A percentile compares a stretch with the other conserved stretches of the same genome.
Conservation (phyloP, 352 stramenopile genomes). For the Phytophthora macrochlamydospora region DNA sequence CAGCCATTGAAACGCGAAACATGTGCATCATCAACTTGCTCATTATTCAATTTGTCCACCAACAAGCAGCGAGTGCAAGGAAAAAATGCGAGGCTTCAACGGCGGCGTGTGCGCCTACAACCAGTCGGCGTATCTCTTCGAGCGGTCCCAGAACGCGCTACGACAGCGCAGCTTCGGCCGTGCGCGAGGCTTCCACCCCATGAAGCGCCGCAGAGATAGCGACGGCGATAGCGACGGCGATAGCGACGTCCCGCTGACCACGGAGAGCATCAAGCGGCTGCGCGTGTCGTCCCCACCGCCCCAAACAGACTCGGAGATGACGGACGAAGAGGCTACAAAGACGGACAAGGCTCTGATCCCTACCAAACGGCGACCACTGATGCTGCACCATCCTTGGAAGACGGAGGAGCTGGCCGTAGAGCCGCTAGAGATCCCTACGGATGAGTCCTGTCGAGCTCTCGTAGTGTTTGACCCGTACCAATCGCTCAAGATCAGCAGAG, state of each 20-base stretch:
- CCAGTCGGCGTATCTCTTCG: conserved; percentile 46
- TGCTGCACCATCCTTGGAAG: conserved; percentile 4
- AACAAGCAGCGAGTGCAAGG: neutral
- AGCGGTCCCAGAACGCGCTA: conserved; percentile 42
- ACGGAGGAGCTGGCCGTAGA: neutral
- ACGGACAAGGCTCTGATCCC: too few relatives aligned
- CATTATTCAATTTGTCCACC: neutral
- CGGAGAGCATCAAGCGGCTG: conserved; percentile 73
- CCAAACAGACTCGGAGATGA: conserved; percentile 37
- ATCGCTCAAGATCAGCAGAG: conserved; percentile 21
- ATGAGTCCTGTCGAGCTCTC: conserved; percentile 50
- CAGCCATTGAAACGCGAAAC: conserved; percentile 1
- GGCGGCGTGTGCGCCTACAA: conserved; percentile 39
- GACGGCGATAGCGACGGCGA: conserved; percentile 14
- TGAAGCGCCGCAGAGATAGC: conserved; percentile 46
- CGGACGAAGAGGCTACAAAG: conserved; percentile 25
- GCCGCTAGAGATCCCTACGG: conserved; percentile 10
- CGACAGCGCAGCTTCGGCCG: conserved; percentile 61
- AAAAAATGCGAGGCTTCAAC: conserved; percentile 34
- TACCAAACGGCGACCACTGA: conserved; percentile 23
- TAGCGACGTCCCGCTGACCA: conserved; percentile 5
- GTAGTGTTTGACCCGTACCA: conserved; percentile 63
- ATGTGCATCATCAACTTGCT: neutral
- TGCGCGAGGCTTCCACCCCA: conserved; percentile 23
- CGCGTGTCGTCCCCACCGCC: conserved; percentile 57